These are phyloP conservation scores for Nadsonia starkeyi-henricii DNA, from an alignment of 1,139 yeast genomes.

Conservation along the genomic window DNA sequence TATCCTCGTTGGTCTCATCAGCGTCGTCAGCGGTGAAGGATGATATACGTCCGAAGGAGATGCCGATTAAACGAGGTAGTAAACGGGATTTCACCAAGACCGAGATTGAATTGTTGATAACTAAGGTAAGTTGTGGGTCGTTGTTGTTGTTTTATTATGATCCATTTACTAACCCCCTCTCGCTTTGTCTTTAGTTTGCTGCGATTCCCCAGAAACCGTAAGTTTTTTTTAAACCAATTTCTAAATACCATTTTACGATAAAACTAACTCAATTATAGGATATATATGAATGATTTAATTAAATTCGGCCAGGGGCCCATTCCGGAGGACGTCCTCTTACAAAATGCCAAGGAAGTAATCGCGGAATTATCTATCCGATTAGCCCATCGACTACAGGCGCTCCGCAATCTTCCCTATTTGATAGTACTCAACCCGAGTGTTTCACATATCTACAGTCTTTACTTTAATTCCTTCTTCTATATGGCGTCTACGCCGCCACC, in stretches of 20 bases:
- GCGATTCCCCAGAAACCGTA: neutral
- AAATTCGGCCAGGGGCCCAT: constrained; percentile 16
- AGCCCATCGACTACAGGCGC: constrained; percentile 51
- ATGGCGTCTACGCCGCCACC: constrained; percentile 34
- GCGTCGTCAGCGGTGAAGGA: no score
- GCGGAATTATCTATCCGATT: constrained; percentile 30
- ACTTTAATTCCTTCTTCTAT: constrained; percentile 55
- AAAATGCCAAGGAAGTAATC: constrained; percentile 29
- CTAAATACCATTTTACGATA: neutral
- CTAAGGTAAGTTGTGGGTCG: neutral
- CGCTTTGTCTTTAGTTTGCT: neutral
- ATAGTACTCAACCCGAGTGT: constrained; percentile 82
- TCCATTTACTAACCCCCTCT: no score
- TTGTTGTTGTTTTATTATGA: no score
- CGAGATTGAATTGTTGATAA: neutral
- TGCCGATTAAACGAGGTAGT: no score
- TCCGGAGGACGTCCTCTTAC: constrained; percentile 20
- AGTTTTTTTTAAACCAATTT: neutral
- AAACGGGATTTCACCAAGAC: neutral
- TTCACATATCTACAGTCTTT: constrained; percentile 62
- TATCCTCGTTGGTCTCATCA: no score
- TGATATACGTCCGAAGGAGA: no score
- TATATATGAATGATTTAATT: constrained; percentile 16
- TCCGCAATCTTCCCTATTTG: constrained; percentile 66
- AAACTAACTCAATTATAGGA: constrained; percentile 3